Conservation (phyloP, 768 basidiomycete genomes). For the Lentinula edodes region DNA sequence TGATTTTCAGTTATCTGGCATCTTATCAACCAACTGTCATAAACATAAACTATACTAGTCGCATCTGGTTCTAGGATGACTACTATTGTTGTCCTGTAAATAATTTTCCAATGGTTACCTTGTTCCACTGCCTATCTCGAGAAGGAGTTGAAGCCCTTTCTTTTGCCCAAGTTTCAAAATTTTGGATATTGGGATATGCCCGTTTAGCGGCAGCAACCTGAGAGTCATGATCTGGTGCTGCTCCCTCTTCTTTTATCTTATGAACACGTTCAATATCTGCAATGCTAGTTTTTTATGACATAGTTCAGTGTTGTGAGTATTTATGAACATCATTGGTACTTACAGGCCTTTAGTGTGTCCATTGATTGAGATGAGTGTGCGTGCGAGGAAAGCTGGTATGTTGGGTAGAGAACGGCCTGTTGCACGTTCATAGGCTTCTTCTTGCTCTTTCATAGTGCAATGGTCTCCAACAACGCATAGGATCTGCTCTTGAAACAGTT, state of each 20-base stretch:
- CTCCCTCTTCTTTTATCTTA: neutral
- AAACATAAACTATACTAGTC: too few species aligned
- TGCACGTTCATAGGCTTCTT: conserved; percentile 21
- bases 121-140: neutral
- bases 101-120: neutral
- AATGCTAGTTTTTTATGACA: neutral
- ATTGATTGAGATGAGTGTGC: conserved; percentile 21
- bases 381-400: conserved; percentile 21
- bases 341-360: conserved; percentile 23
- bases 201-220: neutral
- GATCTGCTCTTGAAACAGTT: conserved; percentile 7
- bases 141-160: neutral
- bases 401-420: conserved; percentile 22
- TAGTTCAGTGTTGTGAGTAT: too few species aligned
- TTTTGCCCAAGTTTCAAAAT: neutral
- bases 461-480: conserved; percentile 14
- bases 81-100: neutral
- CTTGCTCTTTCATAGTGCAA: conserved; percentile 17
- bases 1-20: too few species aligned
- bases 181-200: neutral
- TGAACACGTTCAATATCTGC: conserved; percentile 1
- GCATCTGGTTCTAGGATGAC: too few species aligned
- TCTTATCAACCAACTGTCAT: too few species aligned
- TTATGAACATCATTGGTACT: conserved; percentile 3
- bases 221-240: neutral